Evolutionary conservation across 371 early-diverging fungal genomes (phyloP).

Genomic region (Rhizomucor pusillus): DNA sequence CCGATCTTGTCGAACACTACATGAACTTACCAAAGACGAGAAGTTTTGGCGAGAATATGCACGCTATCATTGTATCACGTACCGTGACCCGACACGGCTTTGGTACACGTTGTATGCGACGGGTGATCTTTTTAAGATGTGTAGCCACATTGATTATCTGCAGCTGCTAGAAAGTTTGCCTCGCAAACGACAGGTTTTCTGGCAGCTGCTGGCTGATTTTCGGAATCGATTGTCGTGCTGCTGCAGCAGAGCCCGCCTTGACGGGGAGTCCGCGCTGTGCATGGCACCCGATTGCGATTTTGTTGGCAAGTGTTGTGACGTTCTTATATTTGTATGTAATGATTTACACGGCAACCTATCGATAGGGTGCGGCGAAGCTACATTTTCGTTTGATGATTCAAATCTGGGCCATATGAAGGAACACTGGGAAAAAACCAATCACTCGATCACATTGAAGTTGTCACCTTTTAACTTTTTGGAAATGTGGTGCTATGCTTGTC

Average conservation of each 20-base stretch:
- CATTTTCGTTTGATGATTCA: slow-evolving; percentile 4
- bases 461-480: slow-evolving; percentile 10
- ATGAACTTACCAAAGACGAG: neutral
- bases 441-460: slow-evolving; percentile 6
- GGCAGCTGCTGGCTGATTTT: slow-evolving; percentile 1
- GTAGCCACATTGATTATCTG: slow-evolving; percentile 4
- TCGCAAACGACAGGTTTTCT: neutral
- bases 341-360: neutral
- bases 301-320: neutral
- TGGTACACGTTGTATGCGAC: slow-evolving; percentile 9
- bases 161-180: neutral
- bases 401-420: slow-evolving; percentile 13
- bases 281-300: slow-evolving; percentile 3
- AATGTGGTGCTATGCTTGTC: slow-evolving; percentile 14
- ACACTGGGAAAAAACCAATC: slow-evolving; percentile 8
- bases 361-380: slow-evolving; percentile 9
- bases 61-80: slow-evolving; percentile 2
- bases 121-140: slow-evolving; percentile 5
- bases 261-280: neutral
- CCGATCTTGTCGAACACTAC: neutral
- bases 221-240: neutral
- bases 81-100: slow-evolving; percentile 2
- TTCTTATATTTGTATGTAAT: neutral
- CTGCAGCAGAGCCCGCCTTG: no score
- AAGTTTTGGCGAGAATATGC: slow-evolving; percentile 9